Evolutionary conservation across 2,329 filamentous ascomycete species (phyloP).

Genomic region (Cryoendolithus antarcticus): DNA sequence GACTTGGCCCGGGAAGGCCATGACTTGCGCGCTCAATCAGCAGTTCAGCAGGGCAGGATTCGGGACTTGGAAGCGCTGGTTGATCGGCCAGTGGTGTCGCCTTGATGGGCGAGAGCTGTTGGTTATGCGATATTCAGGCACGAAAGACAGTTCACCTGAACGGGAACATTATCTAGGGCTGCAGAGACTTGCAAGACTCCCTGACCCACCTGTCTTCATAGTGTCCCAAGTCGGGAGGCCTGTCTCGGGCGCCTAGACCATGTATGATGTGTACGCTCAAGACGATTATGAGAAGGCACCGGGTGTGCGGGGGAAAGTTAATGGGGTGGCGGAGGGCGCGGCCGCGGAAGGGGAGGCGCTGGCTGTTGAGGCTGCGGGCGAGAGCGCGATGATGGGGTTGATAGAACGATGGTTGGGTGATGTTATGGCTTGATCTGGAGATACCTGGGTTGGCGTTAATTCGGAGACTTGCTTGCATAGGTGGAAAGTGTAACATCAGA

Average conservation of each 20-base stretch:
- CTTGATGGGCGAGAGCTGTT: too few species aligned
- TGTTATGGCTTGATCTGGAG: too few species aligned
- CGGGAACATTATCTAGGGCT: slow-evolving; percentile 99
- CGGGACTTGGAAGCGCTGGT: too few species aligned
- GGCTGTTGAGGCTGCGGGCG: slow-evolving; percentile 54
- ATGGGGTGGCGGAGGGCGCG: slow-evolving; percentile 48
- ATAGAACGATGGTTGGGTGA: slow-evolving; percentile 62
- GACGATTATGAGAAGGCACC: slow-evolving; percentile 81
- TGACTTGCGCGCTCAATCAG: too few species aligned
- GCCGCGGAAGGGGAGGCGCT: slow-evolving; percentile 45
- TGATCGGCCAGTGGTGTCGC: too few species aligned
- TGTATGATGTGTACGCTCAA: slow-evolving; percentile 59
- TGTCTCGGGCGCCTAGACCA: too few species aligned
- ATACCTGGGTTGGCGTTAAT: too few species aligned
- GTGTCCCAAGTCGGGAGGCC: slow-evolving; percentile 98
- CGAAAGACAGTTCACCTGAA: slow-evolving; percentile 98
- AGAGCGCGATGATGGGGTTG: slow-evolving; percentile 99
- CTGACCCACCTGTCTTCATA: slow-evolving; percentile 99
- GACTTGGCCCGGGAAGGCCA: too few species aligned
- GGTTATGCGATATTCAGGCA: slow-evolving; percentile 70
- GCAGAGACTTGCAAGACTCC: slow-evolving; percentile 99
- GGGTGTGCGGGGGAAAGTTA: slow-evolving; percentile 90
- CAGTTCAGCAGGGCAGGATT: too few species aligned
- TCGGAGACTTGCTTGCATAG: too few species aligned
- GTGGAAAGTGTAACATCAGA: too few species aligned